Evolutionary conservation across 2,329 filamentous ascomycete species (phyloP), one percentile per base, ranked within the genome.

Genomic region (Colletotrichum salicis): DNA sequence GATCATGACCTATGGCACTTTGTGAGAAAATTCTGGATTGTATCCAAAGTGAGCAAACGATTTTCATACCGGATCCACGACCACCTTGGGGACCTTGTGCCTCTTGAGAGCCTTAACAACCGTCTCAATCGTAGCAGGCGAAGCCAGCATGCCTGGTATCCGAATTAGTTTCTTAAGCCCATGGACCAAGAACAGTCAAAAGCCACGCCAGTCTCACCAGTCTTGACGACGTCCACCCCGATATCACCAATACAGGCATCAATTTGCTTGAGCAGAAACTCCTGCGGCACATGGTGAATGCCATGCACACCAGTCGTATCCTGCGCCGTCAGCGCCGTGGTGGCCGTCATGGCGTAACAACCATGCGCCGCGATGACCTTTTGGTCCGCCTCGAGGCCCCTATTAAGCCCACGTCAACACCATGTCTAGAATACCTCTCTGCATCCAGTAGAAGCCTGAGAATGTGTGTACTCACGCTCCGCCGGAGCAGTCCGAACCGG

Each of bases 341-440:
- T 98, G 27, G 95, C 94, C 62, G 96, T 98, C 91, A 98, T 97
- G 71, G 94, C 95, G 86, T 98, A 98, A 84, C 94, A 96, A 71
- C 93, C 92, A 88, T 98, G 95, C 22, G 94, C 94, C 56, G 95
- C 93, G 72, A 97, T 92, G 73, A 97, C 95, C 81, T 97, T 97
- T 79, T 98, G 95, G 80, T 98, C 96, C 51, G 96, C 96, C 82
- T 99, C 96, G 41, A 99, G 90, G 63, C 96, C 96, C 67, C 95
- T 97, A 77, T 45, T 1, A 12, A 37, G 24, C n/a, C 8, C 12
- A 3, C 24, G 52, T 72, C 37, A 69, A 56, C 41, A n/a, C 10
- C 12, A 10, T 54, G 33, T 22, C 29, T 51, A 64, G 62, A 52
- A 41, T n/a, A 6, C 22, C 29, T 41, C 33, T 29, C 15, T 29